Conservation (phyloP, 768 basidiomycete genomes). For the Favolaschia claudopus region DNA sequence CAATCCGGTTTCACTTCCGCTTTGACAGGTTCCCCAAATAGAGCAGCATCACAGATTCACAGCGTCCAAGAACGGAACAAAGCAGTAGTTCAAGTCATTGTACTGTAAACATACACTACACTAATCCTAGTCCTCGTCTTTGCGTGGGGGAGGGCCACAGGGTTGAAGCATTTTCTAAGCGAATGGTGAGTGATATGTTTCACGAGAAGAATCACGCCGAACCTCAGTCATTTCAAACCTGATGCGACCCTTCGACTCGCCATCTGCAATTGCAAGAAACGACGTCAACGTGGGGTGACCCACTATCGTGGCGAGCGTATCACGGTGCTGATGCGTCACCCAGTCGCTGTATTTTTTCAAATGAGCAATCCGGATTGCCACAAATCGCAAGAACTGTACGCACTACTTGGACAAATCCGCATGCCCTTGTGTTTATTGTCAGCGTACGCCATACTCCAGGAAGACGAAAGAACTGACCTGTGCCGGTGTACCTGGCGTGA, state of each 20-base stretch:
- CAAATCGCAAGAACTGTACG: conserved; percentile 38
- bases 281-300: conserved; percentile 88
- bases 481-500: conserved; percentile 95
- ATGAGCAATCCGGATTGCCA: conserved; percentile 16
- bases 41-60: too few relatives aligned
- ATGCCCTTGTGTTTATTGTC: conserved; percentile 65
- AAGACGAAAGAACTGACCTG: conserved; percentile 61
- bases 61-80: too few relatives aligned
- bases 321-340: conserved; percentile 97
- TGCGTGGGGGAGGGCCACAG: conserved; percentile 89
- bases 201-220: conserved; percentile 17
- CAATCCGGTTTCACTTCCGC: too few relatives aligned
- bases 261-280: conserved; percentile 92
- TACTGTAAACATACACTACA: neutral
- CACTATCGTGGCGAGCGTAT: conserved; percentile 91
- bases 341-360: conserved; percentile 74
- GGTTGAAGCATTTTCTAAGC: conserved; percentile 94
- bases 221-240: conserved; percentile 98
- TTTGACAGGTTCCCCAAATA: too few relatives aligned
- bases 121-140: conserved; percentile 74
- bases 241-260: conserved; percentile 86
- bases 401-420: conserved; percentile 97
- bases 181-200: too few relatives aligned
- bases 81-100: neutral
- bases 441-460: conserved; percentile 10